These are phyloP conservation scores for Psilocybe sp. DNA, from an alignment of 768 basidiomycete genomes.

Conservation along the genomic window DNA sequence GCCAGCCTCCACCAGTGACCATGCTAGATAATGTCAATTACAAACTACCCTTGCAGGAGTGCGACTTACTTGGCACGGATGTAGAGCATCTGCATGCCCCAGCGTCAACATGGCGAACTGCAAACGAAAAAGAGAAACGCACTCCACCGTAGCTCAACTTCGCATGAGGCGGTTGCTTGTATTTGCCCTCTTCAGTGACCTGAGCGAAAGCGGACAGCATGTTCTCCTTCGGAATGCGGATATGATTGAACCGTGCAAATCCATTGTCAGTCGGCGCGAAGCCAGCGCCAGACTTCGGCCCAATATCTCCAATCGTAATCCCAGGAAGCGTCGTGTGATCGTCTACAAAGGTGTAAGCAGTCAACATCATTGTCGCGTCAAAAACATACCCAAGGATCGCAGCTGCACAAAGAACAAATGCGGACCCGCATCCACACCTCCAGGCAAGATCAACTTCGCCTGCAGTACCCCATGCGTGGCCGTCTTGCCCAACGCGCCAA, in stretches of 20 bases:
- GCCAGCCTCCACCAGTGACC: conserved; percentile 60
- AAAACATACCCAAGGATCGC: conserved; percentile 50
- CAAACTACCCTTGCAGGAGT: no score
- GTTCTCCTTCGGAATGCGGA: conserved; percentile 63
- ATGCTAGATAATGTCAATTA: conserved; percentile 39
- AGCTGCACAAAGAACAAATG: conserved; percentile 76
- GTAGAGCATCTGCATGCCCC: conserved; percentile 58
- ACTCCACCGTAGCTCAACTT: conserved; percentile 78
- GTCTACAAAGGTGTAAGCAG: conserved; percentile 31
- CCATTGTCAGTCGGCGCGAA: conserved; percentile 60
- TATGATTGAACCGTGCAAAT: conserved; percentile 61
- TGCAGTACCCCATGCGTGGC: conserved; percentile 77
- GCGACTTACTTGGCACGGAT: conserved; percentile 58
- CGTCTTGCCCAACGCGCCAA: conserved; percentile 68
- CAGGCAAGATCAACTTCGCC: conserved; percentile 67
- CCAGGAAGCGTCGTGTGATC: conserved; percentile 60
- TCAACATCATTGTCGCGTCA: background rate
- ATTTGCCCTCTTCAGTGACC: conserved; percentile 63
- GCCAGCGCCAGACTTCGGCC: conserved; percentile 55
- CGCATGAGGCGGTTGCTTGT: conserved; percentile 65
- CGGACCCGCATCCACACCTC: conserved; percentile 60
- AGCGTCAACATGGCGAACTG: background rate
- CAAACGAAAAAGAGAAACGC: conserved; percentile 21
- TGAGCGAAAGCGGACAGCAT: conserved; percentile 77
- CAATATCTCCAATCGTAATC: conserved; percentile 69